Evolutionary conservation across 441 rosid species (phyloP).

Genomic region (Gossypium gossypioides): DNA sequence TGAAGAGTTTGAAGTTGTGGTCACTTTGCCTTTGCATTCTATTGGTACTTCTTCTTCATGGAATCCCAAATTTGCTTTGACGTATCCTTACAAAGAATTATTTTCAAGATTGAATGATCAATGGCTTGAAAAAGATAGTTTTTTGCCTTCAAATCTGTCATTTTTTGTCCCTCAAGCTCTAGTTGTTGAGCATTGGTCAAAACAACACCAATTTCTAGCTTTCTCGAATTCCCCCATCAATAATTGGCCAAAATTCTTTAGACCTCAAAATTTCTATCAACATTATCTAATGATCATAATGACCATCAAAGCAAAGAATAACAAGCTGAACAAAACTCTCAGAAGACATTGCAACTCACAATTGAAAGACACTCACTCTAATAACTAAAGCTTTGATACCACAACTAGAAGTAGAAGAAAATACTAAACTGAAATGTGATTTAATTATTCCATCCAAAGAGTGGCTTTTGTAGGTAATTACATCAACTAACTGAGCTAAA

Average conservation of each 20-base stretch:
- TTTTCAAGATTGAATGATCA: background rate
- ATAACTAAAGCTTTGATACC: too few relatives aligned
- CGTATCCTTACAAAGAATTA: background rate
- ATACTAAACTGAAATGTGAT: too few relatives aligned
- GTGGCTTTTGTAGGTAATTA: too few relatives aligned
- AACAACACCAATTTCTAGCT: background rate
- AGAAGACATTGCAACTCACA: background rate
- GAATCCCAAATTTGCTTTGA: too few relatives aligned
- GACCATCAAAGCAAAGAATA: background rate
- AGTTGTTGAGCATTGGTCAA: background rate
- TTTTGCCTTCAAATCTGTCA: background rate
- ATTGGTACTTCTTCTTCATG: background rate
- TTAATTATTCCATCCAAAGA: too few relatives aligned
- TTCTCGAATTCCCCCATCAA: background rate
- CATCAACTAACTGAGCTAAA: too few relatives aligned
- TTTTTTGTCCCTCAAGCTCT: background rate
- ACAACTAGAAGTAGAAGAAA: too few relatives aligned
- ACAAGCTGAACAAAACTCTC: background rate
- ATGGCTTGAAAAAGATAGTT: background rate
- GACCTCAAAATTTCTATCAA: background rate
- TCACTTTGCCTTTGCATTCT: background rate
- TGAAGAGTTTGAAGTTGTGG: background rate
- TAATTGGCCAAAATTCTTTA: background rate
- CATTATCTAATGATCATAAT: background rate
- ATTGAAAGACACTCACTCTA: too few relatives aligned